A percentile compares a stretch with the other conserved stretches of the same genome.
phyloP scores from a whole-genome alignment of 1,139 yeast species.

The Schwanniomyces etchellsii region DNA sequence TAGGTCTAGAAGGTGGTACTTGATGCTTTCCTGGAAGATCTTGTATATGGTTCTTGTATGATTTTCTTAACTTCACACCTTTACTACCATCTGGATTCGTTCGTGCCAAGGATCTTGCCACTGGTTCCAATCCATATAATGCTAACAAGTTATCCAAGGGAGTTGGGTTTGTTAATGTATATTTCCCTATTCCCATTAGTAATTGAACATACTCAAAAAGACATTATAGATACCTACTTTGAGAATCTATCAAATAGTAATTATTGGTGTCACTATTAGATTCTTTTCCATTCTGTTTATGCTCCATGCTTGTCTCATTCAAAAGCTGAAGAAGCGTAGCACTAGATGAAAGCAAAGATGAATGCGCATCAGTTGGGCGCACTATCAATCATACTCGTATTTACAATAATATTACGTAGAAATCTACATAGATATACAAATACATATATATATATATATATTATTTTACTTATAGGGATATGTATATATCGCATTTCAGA shows the following conservation, averaged over 20 bases:
- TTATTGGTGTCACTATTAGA: conserved; percentile 8
- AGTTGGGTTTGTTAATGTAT: conserved; percentile 53
- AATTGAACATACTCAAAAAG: conserved; percentile 1
- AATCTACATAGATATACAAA: too few species aligned
- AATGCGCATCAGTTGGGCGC: too few species aligned
- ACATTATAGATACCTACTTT: conserved; percentile 13
- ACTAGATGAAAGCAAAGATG: too few species aligned
- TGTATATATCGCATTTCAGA: too few species aligned
- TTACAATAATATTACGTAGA: too few species aligned
- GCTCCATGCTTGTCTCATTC: too few species aligned
- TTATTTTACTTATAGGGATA: too few species aligned
- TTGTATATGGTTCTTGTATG: conserved; percentile 84
- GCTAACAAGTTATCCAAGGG: conserved; percentile 67
- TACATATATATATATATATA: too few species aligned
- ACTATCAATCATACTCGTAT: too few species aligned
- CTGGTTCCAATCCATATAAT: conserved; percentile 58
- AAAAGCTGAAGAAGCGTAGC: too few species aligned
- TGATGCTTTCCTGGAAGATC: conserved; percentile 81
- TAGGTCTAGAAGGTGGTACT: conserved; percentile 52
- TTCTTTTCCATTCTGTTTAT: too few species aligned
- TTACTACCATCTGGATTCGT: conserved; percentile 85
- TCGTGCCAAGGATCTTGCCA: conserved; percentile 80
- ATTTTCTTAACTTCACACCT: conserved; percentile 86
- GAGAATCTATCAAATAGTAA: conserved; percentile 18
- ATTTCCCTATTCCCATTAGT: conserved; percentile 24